Evolutionary conservation across 2,329 filamentous ascomycete species (phyloP).

Genomic region (Colletotrichum limetticola): DNA sequence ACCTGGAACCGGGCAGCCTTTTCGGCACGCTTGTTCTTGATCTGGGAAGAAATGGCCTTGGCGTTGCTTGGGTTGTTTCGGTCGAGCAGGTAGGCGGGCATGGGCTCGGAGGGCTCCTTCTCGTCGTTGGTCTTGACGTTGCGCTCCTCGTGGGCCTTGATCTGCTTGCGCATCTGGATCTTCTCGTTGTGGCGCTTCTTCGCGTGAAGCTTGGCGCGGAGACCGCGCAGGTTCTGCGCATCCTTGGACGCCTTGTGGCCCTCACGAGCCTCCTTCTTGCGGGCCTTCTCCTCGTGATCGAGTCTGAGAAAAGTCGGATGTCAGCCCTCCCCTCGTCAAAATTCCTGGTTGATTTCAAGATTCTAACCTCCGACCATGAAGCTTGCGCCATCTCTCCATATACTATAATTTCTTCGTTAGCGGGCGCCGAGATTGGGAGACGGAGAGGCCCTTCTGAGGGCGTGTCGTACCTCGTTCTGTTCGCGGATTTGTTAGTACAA

Average conservation of each 20-base stretch:
- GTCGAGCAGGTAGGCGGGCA: constrained; percentile 95
- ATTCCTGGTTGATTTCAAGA: not conserved
- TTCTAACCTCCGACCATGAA: constrained; percentile 53
- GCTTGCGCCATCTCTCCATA: constrained; percentile 65
- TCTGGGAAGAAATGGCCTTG: constrained; percentile 82
- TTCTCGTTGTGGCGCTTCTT: constrained; percentile 97
- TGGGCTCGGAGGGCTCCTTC: constrained; percentile 82
- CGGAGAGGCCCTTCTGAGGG: not conserved
- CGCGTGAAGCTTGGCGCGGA: constrained; percentile 92
- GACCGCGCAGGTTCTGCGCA: constrained; percentile 91
- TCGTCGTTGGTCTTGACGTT: constrained; percentile 90
- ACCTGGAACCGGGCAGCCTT: constrained; percentile 93
- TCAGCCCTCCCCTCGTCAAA: not conserved
- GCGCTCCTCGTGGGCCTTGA: constrained; percentile 94
- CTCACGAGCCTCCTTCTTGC: constrained; percentile 90
- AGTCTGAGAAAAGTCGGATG: constrained; percentile 44
- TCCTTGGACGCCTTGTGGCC: constrained; percentile 88
- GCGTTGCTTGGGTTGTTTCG: constrained; percentile 68
- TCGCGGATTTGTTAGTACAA: not conserved
- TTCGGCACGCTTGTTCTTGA: constrained; percentile 95
- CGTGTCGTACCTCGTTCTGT: not conserved
- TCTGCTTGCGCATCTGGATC: constrained; percentile 96
- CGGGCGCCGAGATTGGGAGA: not conserved
- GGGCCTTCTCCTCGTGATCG: constrained; percentile 87
- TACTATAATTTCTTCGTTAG: constrained; percentile 69